Percentiles rank a stretch among this genome's conserved stretches.
phyloP scores from a whole-genome alignment of 2,329 filamentous ascomycete genomes.

The Leptographium flavum region DNA sequence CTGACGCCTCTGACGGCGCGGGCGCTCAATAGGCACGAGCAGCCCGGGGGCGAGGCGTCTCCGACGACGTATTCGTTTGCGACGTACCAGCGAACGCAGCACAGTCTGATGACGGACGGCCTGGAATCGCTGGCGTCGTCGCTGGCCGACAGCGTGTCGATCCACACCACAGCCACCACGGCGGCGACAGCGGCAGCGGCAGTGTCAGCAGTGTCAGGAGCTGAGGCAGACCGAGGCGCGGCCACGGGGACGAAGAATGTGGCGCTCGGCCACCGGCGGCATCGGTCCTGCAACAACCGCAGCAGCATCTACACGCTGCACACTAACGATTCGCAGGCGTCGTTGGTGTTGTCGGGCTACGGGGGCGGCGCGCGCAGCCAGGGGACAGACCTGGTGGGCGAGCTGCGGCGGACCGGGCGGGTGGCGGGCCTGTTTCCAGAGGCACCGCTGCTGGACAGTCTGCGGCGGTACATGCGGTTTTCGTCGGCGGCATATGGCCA shows the following conservation, averaged over 20 bases:
- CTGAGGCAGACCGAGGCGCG: neutral
- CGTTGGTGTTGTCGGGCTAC: slow-evolving; percentile 35
- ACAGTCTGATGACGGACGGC: slow-evolving; percentile 8
- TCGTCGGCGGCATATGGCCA: slow-evolving; percentile 53
- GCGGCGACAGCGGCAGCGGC: slow-evolving; percentile 6
- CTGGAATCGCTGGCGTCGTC: slow-evolving; percentile 44
- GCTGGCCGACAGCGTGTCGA: slow-evolving; percentile 38
- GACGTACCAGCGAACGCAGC: neutral
- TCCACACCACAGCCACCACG: slow-evolving; percentile 23
- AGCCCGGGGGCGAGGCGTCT: neutral
- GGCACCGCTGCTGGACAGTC: slow-evolving; percentile 45
- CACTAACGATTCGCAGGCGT: slow-evolving; percentile 40
- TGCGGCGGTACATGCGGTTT: slow-evolving; percentile 51
- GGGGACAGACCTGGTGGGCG: slow-evolving; percentile 14
- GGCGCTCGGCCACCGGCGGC: slow-evolving; percentile 4
- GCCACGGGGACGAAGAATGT: neutral
- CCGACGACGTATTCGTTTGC: neutral
- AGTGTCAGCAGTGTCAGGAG: no score
- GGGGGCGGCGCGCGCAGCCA: slow-evolving; percentile 28
- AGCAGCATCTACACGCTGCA: slow-evolving; percentile 47
- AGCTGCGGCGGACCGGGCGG: slow-evolving; percentile 35
- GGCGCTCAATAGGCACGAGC: slow-evolving; percentile 9
- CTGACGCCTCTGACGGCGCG: slow-evolving; percentile 10
- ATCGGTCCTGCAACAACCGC: slow-evolving; percentile 21
- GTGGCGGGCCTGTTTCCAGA: slow-evolving; percentile 45